These are phyloP conservation scores for Ilex asprella DNA, from an alignment of 257 asterid species.

Conservation along the genomic window DNA sequence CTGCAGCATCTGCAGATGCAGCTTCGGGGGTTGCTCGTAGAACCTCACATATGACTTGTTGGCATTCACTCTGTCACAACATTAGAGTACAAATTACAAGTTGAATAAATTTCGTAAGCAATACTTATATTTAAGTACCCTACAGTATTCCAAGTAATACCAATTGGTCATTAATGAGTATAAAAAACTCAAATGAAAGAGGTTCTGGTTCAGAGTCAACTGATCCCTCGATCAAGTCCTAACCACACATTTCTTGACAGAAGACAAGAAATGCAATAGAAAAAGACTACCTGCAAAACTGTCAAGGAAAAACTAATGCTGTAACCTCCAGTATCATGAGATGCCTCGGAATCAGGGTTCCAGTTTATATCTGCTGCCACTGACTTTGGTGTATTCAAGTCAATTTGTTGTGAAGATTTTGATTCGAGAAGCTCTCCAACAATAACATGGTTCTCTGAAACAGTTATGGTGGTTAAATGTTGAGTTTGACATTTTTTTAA, in stretches of 20 bases:
- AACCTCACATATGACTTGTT: conserved; percentile 96
- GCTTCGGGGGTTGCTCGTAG: conserved; percentile 99
- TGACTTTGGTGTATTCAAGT: conserved; percentile 84
- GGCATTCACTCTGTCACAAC: conserved; percentile 88
- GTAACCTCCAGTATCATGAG: conserved; percentile 89
- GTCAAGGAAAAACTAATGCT: conserved; percentile 82
- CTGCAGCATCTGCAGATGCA: conserved; percentile 99
- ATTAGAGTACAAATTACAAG: conserved; percentile 7
- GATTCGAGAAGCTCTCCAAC: conserved; percentile 96
- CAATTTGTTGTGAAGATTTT: conserved; percentile 78
- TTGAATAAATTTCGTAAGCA: neutral
- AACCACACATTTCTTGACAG: too few relatives aligned
- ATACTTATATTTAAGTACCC: neutral
- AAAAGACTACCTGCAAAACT: conserved; percentile 71
- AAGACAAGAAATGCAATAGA: neutral
- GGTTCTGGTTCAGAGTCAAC: too few relatives aligned
- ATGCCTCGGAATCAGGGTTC: conserved; percentile 78
- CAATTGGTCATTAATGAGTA: neutral
- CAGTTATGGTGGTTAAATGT: conserved; percentile 13
- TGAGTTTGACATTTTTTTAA: too few relatives aligned
- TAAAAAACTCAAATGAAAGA: conserved; percentile 8
- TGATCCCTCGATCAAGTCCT: too few relatives aligned
- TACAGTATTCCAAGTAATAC: neutral
- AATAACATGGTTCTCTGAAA: conserved; percentile 93
- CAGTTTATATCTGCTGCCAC: conserved; percentile 65